phyloP scores from a whole-genome alignment of 352 stramenopile genomes.

The Pythium inflatum region DNA sequence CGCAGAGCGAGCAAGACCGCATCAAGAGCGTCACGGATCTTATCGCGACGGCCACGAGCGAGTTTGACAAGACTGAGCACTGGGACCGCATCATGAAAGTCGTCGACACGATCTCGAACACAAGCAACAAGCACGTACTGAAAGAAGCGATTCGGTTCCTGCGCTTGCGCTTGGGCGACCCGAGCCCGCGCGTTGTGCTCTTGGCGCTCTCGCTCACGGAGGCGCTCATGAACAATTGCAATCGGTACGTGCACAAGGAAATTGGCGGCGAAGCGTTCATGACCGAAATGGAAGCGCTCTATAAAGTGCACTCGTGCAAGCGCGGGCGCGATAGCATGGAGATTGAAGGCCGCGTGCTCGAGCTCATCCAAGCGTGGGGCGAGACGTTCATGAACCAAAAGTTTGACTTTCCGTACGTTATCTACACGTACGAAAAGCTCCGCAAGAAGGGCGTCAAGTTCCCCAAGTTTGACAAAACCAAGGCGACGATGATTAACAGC shows the following conservation, averaged over 20 bases:
- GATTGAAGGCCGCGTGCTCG: conserved; percentile 66
- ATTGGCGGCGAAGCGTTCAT: conserved; percentile 75
- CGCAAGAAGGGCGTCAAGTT: conserved; percentile 79
- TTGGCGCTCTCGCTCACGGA: conserved; percentile 69
- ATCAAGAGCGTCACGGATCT: conserved; percentile 78
- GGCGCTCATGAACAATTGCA: conserved; percentile 80
- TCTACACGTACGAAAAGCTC: conserved; percentile 86
- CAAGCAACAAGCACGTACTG: conserved; percentile 59
- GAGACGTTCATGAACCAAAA: conserved; percentile 78
- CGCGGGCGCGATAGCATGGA: conserved; percentile 74
- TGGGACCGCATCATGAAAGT: conserved; percentile 78
- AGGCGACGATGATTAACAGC: conserved; percentile 34
- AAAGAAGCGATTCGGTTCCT: conserved; percentile 79
- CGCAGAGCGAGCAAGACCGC: conserved; percentile 68
- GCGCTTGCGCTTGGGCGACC: conserved; percentile 66
- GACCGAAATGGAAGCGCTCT: conserved; percentile 70
- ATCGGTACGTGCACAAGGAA: conserved; percentile 66
- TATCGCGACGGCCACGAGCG: conserved; percentile 67
- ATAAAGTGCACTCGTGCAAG: conserved; percentile 76
- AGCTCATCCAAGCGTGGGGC: conserved; percentile 81
- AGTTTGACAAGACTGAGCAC: conserved; percentile 72
- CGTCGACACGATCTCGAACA: conserved; percentile 73
- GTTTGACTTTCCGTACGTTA: conserved; percentile 77
- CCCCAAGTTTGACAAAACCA: conserved; percentile 75
- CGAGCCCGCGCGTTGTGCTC: conserved; percentile 66